Percentiles rank a stretch among this genome's conserved stretches.
phyloP scores from a whole-genome alignment of 2,329 filamentous ascomycete genomes.

The Colletotrichum chrysophilum region DNA sequence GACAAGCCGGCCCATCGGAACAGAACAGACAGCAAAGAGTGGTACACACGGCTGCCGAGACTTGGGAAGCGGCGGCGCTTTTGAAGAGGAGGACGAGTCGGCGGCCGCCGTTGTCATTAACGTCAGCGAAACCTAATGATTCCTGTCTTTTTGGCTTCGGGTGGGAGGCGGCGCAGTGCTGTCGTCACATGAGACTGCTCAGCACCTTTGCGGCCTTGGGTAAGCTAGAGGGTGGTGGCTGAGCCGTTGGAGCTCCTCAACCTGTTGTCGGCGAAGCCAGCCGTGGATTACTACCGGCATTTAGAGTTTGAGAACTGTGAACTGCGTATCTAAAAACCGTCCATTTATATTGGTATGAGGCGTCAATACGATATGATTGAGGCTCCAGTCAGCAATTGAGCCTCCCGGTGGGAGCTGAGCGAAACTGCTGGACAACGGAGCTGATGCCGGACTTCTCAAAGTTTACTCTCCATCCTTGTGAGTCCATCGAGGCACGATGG shows the following conservation, averaged over 20 bases:
- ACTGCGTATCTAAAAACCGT: background rate
- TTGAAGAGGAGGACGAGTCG: background rate
- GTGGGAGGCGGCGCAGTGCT: background rate
- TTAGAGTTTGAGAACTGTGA: background rate
- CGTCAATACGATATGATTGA: background rate
- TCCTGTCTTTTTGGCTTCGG: background rate
- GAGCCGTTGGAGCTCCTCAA: background rate
- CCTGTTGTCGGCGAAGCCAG: background rate
- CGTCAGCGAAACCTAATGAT: background rate
- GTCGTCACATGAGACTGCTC: background rate
- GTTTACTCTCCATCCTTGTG: background rate
- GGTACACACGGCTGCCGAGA: background rate
- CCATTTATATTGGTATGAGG: background rate
- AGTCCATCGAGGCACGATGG: background rate
- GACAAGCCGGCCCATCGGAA: conserved; percentile 5
- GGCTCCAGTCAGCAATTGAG: background rate
- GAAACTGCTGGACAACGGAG: background rate
- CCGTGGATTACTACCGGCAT: background rate
- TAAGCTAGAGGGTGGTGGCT: background rate
- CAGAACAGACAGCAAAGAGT: background rate
- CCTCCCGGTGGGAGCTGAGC: background rate
- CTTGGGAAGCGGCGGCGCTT: background rate
- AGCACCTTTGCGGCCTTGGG: background rate
- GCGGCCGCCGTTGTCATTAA: background rate
- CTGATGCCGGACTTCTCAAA: too few species aligned